Evolutionary conservation across 352 stramenopile genomes (phyloP), one percentile per base, ranked within the genome.

Genomic region (Pythium aphanidermatum): DNA sequence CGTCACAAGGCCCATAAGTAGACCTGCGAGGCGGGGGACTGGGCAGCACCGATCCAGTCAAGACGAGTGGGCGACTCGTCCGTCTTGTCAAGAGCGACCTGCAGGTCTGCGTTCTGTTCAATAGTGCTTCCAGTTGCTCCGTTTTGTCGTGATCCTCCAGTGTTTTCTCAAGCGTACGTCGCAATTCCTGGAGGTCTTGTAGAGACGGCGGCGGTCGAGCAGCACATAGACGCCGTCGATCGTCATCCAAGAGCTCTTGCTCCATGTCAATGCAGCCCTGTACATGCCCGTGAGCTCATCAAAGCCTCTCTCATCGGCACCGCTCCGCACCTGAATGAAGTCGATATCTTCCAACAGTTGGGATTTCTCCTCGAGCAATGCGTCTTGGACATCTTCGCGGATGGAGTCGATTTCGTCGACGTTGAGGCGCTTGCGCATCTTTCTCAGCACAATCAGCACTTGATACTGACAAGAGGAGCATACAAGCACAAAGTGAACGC

Each of bases 241-340:
- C 79, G 19, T 87, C 76, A 27, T 89, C 76, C 19, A 92, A 76
- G 13, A 92, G 57, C 48, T 89, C 79, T 36, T 92, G 74, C 40
- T 92, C 79, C 79, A 92, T 92, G 57, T 92, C 79, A 16, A 92
- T 63, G 38, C 79, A 92, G 20, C 74, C 59, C 78, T 91, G 34
- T 12, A 25, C 10, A n/a, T n/a, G n/a, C n/a, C n/a, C n/a, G n/a
- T n/a, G n/a, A n/a, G n/a, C n/a, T n/a, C n/a, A n/a, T n/a, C n/a
- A n/a, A n/a, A n/a, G n/a, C n/a, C n/a, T n/a, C n/a, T n/a, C n/a
- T n/a, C n/a, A n/a, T n/a, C n/a, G n/a, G n/a, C n/a, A n/a, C n/a
- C n/a, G n/a, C n/a, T 16, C 30, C 38, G 23, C 26, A 87, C 79
- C 67, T 92, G 79, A 10, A 89, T 83, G 48, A 92, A 92, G 20